These are phyloP conservation scores for Coprinopsis cinerea DNA, from an alignment of 768 basidiomycete species.

Conservation along the genomic window DNA sequence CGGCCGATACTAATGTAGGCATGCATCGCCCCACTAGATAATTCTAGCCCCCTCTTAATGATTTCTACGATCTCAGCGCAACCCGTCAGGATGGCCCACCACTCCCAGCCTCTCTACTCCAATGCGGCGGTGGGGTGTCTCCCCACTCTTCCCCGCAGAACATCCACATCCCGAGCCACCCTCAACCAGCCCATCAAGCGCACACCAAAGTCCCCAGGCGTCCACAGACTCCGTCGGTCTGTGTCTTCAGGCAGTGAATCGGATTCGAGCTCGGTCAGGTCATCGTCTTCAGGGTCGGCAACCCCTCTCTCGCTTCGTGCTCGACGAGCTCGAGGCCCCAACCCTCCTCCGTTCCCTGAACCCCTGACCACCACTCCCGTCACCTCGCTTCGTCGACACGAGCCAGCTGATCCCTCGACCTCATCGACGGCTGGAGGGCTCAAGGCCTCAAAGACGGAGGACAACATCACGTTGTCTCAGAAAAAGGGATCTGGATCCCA, in stretches of 20 bases:
- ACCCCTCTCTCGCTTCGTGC: constrained; percentile 6
- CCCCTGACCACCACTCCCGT: constrained; percentile 1
- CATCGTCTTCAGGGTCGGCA: constrained; percentile 1
- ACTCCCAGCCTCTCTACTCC: constrained; percentile 31
- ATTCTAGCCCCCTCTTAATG: constrained; percentile 23
- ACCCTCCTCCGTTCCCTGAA: neutral
- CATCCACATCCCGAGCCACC: constrained; percentile 24
- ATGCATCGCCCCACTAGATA: neutral
- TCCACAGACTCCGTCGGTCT: constrained; percentile 5
- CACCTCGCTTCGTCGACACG: neutral
- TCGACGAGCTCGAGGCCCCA: constrained; percentile 2
- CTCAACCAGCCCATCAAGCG: neutral
- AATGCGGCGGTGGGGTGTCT: constrained; percentile 56
- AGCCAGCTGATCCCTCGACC: neutral
- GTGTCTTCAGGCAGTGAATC: constrained; percentile 9
- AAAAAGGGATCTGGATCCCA: constrained; percentile 15
- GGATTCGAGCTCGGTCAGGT: constrained; percentile 15
- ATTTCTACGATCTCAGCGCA: constrained; percentile 37
- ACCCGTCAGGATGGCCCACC: constrained; percentile 29
- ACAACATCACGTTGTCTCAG: constrained; percentile 23
- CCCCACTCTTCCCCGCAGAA: constrained; percentile 58
- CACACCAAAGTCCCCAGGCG: neutral
- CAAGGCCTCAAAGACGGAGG: constrained; percentile 14
- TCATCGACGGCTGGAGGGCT: neutral
- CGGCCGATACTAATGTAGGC: neutral